phyloP scores from a whole-genome alignment of 2,329 filamentous ascomycete genomes.

The Aspergillus terreus region DNA sequence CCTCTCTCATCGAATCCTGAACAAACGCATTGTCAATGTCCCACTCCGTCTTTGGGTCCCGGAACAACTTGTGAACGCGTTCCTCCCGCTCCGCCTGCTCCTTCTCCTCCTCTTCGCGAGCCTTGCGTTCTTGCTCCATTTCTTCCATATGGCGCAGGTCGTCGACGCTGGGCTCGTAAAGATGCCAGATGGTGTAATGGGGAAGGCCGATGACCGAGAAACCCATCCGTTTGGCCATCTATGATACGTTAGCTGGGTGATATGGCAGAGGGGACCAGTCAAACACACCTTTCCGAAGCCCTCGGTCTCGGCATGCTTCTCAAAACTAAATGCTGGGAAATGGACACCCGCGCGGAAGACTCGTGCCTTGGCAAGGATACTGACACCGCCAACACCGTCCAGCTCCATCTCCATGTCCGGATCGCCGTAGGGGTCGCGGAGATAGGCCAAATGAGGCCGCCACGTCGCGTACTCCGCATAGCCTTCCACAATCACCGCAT shows the following conservation, averaged over 20 bases:
- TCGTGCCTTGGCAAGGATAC: constrained; percentile 90
- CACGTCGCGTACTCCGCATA: constrained; percentile 99
- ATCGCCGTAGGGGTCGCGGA: constrained; percentile 94
- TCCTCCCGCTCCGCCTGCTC: constrained; percentile 68
- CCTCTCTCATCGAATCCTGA: constrained; percentile 61
- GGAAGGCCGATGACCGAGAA: constrained; percentile 93
- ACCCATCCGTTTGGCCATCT: constrained; percentile 97
- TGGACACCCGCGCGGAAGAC: constrained; percentile 95
- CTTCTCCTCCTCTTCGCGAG: constrained; percentile 74
- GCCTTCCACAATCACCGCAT: constrained; percentile 97
- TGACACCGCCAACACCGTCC: constrained; percentile 94
- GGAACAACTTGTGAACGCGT: constrained; percentile 77
- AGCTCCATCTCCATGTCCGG: constrained; percentile 99
- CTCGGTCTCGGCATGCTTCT: constrained; percentile 97
- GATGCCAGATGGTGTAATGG: constrained; percentile 98
- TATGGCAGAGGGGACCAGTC: background rate
- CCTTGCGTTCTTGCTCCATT: constrained; percentile 84
- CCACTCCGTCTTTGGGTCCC: constrained; percentile 75
- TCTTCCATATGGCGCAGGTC: constrained; percentile 98
- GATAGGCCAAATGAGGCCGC: constrained; percentile 93
- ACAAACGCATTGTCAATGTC: constrained; percentile 84
- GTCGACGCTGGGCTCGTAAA: constrained; percentile 98
- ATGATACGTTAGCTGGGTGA: constrained; percentile 13
- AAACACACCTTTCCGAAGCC: constrained; percentile 86
- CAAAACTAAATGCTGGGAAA: constrained; percentile 97